These are phyloP conservation scores for Echinochloa phyllopogon DNA, from an alignment of 176 grass and related monocot genomes.

Conservation along the genomic window DNA sequence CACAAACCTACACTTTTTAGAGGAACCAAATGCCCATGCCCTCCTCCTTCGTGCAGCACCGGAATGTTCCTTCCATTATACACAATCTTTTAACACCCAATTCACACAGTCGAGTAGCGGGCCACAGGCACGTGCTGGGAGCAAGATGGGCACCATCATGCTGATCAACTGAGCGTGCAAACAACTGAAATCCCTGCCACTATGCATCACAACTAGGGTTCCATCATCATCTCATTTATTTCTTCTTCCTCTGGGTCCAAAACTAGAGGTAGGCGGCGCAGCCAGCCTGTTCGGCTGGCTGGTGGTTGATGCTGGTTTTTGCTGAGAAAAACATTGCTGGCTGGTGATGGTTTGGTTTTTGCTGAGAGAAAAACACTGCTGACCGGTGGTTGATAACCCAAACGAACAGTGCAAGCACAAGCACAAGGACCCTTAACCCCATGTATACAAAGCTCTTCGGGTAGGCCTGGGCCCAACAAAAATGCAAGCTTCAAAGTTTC, in stretches of 20 bases:
- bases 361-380: no score
- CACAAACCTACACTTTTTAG: background rate
- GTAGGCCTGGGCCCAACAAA: background rate
- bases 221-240: background rate
- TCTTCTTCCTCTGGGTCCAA: background rate
- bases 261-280: background rate
- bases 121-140: background rate
- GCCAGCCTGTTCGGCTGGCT: no score
- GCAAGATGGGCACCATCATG: background rate
- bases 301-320: no score
- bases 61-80: background rate
- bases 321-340: no score
- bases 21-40: background rate
- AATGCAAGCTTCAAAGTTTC: conserved; percentile 8
- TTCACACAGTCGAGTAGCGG: background rate
- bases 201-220: background rate
- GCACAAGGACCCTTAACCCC: background rate
- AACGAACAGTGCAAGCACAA: no score
- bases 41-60: background rate
- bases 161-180: background rate
- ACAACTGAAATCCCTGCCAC: background rate
- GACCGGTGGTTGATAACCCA: no score
- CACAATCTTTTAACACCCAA: background rate
- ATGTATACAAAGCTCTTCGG: background rate
- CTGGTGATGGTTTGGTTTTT: no score